Evolutionary conservation across 495 filamentous ascomycete species (phyloP), one percentile per base, ranked within the genome.

Genomic region (Hyaloscypha bicolor): DNA sequence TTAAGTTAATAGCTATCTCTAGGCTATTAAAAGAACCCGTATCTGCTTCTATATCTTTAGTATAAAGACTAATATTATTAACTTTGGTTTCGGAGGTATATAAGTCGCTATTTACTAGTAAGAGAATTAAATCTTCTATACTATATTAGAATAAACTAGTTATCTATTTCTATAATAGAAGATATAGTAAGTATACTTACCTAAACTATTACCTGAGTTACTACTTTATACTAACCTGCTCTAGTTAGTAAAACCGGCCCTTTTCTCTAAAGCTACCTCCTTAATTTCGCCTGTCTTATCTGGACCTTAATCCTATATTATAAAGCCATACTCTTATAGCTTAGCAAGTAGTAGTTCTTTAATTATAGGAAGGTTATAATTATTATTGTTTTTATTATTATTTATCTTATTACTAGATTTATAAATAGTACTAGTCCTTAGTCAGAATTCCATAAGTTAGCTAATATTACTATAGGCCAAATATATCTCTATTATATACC

Each of bases 181-280:
- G 30, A n/a, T n/a, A 45, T 55, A 55, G 37, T 22, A 22, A 5
- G 11, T 14, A 32, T 2, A n/a, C 60, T 62, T 52, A 62, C 37
- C 60, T 62, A 30, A 52, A 37, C 55, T 66, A 1, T 42, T 33
- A 59, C 59, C 58, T 56, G 51, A 67, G 31, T 65, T 60, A 59
- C 32, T 33, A 37, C 53, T 32, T 65, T 16, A 29, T 39, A 31
- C 63, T 65, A 22, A 65, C 53, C 37, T 48, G 32, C 29, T 60
- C 9, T 67, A 2, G 35, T 65, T 39, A 62, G 35, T 9, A 59
- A 25, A 52, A 55, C 32, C n/a, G 61, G 33, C 61, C 45, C 56
- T 70, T 58, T 66, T 58, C 5, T 70, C 63, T 66, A 53, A 6
- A 70, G 63, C 57, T 66, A 66, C 59, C 63, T 55, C 51, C 55